Evolutionary conservation across 2,329 filamentous ascomycete species (phyloP), one percentile per base, ranked within the genome.

Genomic region (Metarhizium album): DNA sequence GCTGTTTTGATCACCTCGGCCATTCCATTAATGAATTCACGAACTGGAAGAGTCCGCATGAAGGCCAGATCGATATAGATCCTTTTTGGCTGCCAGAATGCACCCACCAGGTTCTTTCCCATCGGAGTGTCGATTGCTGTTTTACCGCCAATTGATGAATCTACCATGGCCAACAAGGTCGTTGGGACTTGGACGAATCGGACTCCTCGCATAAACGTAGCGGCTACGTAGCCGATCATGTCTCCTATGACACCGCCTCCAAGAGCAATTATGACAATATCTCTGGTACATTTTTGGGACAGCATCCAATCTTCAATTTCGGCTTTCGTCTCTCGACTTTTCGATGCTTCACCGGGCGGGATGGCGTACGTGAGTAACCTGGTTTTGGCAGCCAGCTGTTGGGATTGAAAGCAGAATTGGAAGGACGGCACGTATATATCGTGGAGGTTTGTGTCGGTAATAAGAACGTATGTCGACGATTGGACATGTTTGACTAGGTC

Each of bases 11-110:
- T 79, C 29, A 98, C 91, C 72, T 98, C 93, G 24, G 91, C 93
- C 91, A 98, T 96, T 54, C 93, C 93, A 66, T 98, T 98, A 69
- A 96, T 90, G 63, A 98, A 91, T 69, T 98, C 91, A 58, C 93
- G 79, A 57, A 85, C 83, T 1, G 91, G 90, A 20, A 98, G 74
- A 1, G 90, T 95, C 64, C 95, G 88, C 50, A 98, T 75, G 64
- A 98, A 97, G 51, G 83, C 79, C 54, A 97, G 75, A 67, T 98
- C 93, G 60, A 98, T 90, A 69, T 95, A 98, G 57, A 97, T 90
- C 55, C 89, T 83, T 62, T 86, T 79, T 4, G 93, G 93, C 66
- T 98, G 93, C 90, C 91, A 97, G 70, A 98, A 97, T 33, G 91
- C 83, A 3, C 93, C 93, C 51, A 98, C 83, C 55, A 98, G 72